phyloP scores from a whole-genome alignment of 1,139 yeast species.

The Nadsonia starkeyi-henricii region DNA sequence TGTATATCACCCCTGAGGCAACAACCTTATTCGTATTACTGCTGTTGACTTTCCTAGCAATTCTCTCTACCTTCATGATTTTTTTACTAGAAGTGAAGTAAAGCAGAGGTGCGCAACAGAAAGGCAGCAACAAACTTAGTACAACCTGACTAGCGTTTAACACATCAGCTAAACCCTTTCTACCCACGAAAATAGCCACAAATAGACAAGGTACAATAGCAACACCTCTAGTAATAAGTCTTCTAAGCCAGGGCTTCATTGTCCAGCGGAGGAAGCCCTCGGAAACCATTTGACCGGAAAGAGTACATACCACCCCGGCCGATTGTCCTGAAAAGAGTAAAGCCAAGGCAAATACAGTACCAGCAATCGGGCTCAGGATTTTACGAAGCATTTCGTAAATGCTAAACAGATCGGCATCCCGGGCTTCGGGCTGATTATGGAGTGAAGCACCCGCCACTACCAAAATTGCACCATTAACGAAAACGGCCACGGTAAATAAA shows the following conservation, averaged over 20 bases:
- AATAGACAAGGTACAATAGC: slow-evolving; percentile 61
- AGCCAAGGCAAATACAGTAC: slow-evolving; percentile 65
- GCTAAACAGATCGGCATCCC: slow-evolving; percentile 60
- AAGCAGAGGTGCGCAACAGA: slow-evolving; percentile 63
- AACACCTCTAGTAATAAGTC: slow-evolving; percentile 55
- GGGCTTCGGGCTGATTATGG: slow-evolving; percentile 44
- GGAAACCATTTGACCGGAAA: slow-evolving; percentile 75
- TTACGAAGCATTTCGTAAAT: slow-evolving; percentile 45
- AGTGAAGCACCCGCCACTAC: slow-evolving; percentile 65
- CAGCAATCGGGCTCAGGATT: slow-evolving; percentile 57
- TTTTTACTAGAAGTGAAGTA: slow-evolving; percentile 53
- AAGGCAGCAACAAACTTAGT: slow-evolving; percentile 56
- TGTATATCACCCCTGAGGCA: not conserved
- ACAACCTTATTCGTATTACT: slow-evolving; percentile 1
- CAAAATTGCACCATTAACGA: slow-evolving; percentile 65
- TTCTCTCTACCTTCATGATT: slow-evolving; percentile 39
- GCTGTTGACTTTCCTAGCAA: slow-evolving; percentile 2
- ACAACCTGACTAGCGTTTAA: slow-evolving; percentile 68
- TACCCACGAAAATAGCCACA: slow-evolving; percentile 44
- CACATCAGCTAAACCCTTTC: slow-evolving; percentile 45
- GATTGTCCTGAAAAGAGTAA: slow-evolving; percentile 64
- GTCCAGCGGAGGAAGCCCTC: slow-evolving; percentile 76
- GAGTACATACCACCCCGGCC: slow-evolving; percentile 77
- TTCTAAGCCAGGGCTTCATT: slow-evolving; percentile 60
- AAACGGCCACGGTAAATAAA: slow-evolving; percentile 57